phyloP scores from a whole-genome alignment of 148 eudicot species.

The Rhododendron williamsianum region DNA sequence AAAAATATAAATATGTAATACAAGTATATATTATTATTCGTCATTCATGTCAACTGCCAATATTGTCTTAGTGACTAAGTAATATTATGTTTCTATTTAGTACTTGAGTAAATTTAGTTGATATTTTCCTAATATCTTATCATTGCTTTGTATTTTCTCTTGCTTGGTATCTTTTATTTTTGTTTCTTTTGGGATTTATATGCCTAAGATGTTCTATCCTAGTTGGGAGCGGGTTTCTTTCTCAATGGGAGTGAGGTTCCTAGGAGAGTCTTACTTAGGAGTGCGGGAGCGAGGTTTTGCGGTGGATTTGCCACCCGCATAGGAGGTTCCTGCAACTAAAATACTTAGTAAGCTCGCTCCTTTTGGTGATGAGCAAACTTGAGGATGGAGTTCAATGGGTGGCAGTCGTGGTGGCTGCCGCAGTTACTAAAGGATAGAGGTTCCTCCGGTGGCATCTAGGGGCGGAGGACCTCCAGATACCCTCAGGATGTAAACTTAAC shows the following conservation, averaged over 20 bases:
- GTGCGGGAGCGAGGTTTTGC: background rate
- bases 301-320: background rate
- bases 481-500: background rate
- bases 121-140: background rate
- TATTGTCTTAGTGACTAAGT: background rate
- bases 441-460: background rate
- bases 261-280: background rate
- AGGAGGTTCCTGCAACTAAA: background rate
- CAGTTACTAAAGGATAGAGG: background rate
- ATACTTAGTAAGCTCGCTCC: background rate
- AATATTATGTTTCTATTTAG: background rate
- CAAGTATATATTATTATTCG: background rate
- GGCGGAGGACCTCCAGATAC: background rate
- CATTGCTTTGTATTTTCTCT: background rate
- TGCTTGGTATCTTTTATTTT: background rate
- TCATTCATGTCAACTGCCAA: background rate
- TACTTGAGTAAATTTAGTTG: background rate
- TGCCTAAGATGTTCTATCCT: background rate
- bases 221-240: background rate
- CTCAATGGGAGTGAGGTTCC: background rate
- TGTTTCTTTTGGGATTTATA: background rate
- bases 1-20: too few relatives aligned
- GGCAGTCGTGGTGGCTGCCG: background rate
- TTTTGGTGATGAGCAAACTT: background rate
- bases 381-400: background rate